These are phyloP conservation scores for Fomitopsis schrenkii DNA, from an alignment of 1,284 basidiomycete species.

Conservation along the genomic window DNA sequence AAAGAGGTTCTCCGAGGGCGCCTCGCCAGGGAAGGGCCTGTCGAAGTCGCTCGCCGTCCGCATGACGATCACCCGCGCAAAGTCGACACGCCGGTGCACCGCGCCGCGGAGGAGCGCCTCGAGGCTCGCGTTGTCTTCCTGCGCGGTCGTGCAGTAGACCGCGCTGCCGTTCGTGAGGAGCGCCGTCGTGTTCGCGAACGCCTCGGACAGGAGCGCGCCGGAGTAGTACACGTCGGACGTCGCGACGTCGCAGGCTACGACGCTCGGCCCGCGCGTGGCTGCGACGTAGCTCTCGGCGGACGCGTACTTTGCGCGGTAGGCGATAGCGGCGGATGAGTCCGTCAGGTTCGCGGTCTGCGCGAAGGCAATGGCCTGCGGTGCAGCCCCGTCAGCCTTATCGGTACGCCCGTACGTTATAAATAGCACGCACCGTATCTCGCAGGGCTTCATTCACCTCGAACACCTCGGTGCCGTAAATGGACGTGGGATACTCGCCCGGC, in stretches of 20 bases:
- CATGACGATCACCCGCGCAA: constrained; percentile 40
- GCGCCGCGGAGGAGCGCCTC: constrained; percentile 39
- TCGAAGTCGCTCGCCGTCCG: constrained; percentile 44
- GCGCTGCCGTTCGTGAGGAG: constrained; percentile 36
- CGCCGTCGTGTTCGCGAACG: constrained; percentile 38
- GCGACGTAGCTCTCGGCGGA: constrained; percentile 15
- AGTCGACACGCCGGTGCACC: constrained; percentile 37
- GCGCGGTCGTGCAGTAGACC: constrained; percentile 40
- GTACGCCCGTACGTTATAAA: too few species aligned
- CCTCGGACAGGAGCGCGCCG: constrained; percentile 34
- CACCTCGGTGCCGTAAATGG: constrained; percentile 46
- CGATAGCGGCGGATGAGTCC: constrained; percentile 30
- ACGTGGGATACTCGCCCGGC: constrained; percentile 29
- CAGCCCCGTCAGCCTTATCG: neutral
- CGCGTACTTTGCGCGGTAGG: constrained; percentile 34
- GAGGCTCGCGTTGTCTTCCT: constrained; percentile 48
- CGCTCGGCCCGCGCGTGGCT: constrained; percentile 30
- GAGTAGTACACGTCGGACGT: constrained; percentile 42
- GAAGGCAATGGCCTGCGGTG: constrained; percentile 24
- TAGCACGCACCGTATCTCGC: constrained; percentile 23
- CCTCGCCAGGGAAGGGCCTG: constrained; percentile 29
- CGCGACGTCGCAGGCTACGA: constrained; percentile 34
- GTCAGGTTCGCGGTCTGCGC: constrained; percentile 32
- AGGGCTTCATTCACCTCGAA: constrained; percentile 47
- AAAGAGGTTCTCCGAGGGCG: constrained; percentile 20